phyloP scores from a whole-genome alignment of 1,284 basidiomycete genomes.

The Cryptococcus sp. region DNA sequence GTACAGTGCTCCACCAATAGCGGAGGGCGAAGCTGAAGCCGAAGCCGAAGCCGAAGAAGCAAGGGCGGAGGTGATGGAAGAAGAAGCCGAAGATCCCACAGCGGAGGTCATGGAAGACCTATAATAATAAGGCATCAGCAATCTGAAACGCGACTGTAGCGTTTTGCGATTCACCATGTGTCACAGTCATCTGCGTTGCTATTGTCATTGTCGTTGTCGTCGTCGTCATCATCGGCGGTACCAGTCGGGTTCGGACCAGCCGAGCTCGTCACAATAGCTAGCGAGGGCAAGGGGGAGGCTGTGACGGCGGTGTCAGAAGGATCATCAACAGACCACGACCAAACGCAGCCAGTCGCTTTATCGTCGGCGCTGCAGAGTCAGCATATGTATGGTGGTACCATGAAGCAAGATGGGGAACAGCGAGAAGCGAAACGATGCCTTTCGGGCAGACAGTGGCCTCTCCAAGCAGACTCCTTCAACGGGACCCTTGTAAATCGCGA shows the following conservation, averaged over 20 bases:
- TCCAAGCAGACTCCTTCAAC: background rate
- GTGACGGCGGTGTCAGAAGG: background rate
- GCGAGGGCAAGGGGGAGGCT: constrained; percentile 4
- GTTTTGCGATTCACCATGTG: background rate
- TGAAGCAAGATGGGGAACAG: no score
- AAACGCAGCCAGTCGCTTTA: constrained; percentile 30
- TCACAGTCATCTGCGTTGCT: constrained; percentile 1
- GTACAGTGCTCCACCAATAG: background rate
- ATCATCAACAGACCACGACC: constrained; percentile 22
- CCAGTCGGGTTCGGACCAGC: background rate
- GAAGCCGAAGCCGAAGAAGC: background rate
- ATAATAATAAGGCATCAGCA: background rate
- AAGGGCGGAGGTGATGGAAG: background rate
- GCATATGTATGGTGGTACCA: no score
- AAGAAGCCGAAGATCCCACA: background rate
- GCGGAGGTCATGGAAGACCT: background rate
- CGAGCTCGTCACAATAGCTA: background rate
- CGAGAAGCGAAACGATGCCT: no score
- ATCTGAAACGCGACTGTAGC: background rate
- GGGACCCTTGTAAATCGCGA: background rate
- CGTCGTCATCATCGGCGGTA: background rate
- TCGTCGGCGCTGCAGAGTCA: constrained; percentile 16
- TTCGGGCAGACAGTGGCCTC: background rate
- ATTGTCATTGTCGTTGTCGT: background rate
- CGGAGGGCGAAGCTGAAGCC: background rate